phyloP scores from a whole-genome alignment of 169 alveolate genomes.

The Babesia gibsoni region DNA sequence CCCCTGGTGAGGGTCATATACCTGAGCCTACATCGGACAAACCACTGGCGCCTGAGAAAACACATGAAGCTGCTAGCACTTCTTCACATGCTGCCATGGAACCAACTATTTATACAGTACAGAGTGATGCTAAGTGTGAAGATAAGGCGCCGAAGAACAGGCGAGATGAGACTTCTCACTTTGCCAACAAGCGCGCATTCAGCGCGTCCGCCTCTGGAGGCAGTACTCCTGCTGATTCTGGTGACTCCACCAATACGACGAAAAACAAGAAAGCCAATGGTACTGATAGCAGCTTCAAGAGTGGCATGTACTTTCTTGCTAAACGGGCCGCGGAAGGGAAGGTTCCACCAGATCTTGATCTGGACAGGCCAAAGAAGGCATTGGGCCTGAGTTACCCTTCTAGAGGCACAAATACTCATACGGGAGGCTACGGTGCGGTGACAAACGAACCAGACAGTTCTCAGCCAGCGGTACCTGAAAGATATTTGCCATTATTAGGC shows the following conservation, averaged over 20 bases:
- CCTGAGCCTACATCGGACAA: too few relatives aligned
- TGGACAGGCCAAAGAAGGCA: constrained; percentile 2
- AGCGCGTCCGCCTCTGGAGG: too few relatives aligned
- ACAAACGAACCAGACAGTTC: not conserved
- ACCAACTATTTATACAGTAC: too few relatives aligned
- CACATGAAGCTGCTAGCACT: too few relatives aligned
- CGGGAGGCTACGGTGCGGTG: not conserved
- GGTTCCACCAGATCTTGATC: not conserved
- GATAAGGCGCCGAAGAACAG: too few relatives aligned
- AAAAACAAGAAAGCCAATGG: not conserved
- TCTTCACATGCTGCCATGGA: too few relatives aligned
- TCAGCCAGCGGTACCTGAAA: constrained; percentile 2
- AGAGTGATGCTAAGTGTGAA: too few relatives aligned
- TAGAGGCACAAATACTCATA: not conserved
- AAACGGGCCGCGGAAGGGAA: constrained; percentile 34
- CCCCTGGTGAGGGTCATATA: too few relatives aligned
- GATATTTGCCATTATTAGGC: constrained; percentile 25
- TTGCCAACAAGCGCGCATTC: too few relatives aligned
- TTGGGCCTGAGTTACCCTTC: constrained; percentile 22
- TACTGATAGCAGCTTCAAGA: constrained; percentile 4
- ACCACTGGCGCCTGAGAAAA: too few relatives aligned
- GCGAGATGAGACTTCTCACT: too few relatives aligned
- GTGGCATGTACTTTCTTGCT: constrained; percentile 22
- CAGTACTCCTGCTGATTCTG: too few relatives aligned
- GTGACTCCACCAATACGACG: not conserved